A percentile compares a stretch with the other conserved stretches of the same genome.
Conservation (phyloP, 768 basidiomycete genomes). For the Megacollybia marginata region DNA sequence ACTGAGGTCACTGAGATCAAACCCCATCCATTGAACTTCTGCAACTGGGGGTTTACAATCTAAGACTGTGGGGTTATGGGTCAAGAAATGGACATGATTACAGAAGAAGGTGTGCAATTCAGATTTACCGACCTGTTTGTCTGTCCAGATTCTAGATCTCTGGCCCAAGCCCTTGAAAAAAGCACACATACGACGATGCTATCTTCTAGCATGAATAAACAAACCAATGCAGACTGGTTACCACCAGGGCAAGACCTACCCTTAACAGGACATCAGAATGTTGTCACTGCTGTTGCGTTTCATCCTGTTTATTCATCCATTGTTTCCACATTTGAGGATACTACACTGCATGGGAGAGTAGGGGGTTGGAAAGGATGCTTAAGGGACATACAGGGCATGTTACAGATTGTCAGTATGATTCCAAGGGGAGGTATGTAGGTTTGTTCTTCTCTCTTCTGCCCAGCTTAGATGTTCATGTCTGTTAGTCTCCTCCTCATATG, state of each 20-base stretch:
- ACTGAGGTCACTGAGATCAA: too few species aligned
- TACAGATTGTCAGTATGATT: slow-evolving; percentile 63
- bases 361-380: slow-evolving; percentile 66
- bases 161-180: slow-evolving; percentile 43
- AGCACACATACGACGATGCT: slow-evolving; percentile 26
- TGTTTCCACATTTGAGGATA: slow-evolving; percentile 61
- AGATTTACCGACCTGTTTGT: too few species aligned
- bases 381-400: slow-evolving; percentile 71
- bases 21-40: too few species aligned
- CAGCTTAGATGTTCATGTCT: background rate
- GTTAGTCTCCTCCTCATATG: slow-evolving; percentile 8
- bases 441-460: slow-evolving; percentile 5
- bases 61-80: too few species aligned
- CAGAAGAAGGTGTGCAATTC: too few species aligned
- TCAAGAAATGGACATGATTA: too few species aligned
- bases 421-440: slow-evolving; percentile 62
- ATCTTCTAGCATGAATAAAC: slow-evolving; percentile 21
- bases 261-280: slow-evolving; percentile 49
- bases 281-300: slow-evolving; percentile 54
- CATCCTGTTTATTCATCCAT: slow-evolving; percentile 65
- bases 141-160: slow-evolving; percentile 61
- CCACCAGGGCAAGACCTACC: slow-evolving; percentile 35
- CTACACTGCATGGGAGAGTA: slow-evolving; percentile 73
- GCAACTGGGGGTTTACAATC: too few species aligned
- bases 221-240: slow-evolving; percentile 41